phyloP scores from a whole-genome alignment of 495 filamentous ascomycete genomes.

The Neurospora hispaniola region DNA sequence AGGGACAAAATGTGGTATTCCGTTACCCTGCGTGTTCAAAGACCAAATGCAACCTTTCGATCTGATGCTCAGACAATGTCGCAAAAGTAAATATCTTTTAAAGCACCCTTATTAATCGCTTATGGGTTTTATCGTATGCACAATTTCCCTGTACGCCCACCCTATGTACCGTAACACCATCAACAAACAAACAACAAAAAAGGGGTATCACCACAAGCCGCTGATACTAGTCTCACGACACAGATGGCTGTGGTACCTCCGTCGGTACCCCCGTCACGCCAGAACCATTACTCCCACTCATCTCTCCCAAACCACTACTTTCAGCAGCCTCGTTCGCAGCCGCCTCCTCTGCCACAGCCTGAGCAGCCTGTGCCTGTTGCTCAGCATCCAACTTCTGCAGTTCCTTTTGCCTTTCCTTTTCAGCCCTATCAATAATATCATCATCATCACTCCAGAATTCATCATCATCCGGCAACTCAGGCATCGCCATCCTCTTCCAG shows the following conservation, averaged over 20 bases:
- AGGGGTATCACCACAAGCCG: not conserved
- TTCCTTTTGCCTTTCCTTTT: slow-evolving; percentile 37
- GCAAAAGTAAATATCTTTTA: too few species aligned
- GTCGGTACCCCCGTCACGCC: not conserved
- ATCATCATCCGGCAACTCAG: slow-evolving; percentile 37
- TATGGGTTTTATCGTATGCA: not conserved
- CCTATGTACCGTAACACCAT: not conserved
- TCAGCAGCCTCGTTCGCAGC: slow-evolving; percentile 1
- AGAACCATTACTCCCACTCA: not conserved
- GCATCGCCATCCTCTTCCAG: slow-evolving; percentile 48
- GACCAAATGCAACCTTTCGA: too few species aligned
- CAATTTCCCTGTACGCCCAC: not conserved
- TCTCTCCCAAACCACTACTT: not conserved
- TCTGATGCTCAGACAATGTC: too few species aligned
- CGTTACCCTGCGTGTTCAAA: too few species aligned
- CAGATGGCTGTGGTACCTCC: not conserved
- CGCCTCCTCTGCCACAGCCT: slow-evolving; percentile 8
- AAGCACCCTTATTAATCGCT: not conserved
- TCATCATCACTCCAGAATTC: slow-evolving; percentile 46
- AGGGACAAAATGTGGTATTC: too few species aligned
- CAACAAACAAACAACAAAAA: not conserved
- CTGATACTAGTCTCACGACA: not conserved
- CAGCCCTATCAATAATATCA: slow-evolving; percentile 40
- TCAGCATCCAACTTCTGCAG: slow-evolving; percentile 25
- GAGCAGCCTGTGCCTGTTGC: slow-evolving; percentile 25